These are phyloP conservation scores for Mucor lusitanicus DNA, from an alignment of 371 early-diverging fungal genomes.

Conservation along the genomic window DNA sequence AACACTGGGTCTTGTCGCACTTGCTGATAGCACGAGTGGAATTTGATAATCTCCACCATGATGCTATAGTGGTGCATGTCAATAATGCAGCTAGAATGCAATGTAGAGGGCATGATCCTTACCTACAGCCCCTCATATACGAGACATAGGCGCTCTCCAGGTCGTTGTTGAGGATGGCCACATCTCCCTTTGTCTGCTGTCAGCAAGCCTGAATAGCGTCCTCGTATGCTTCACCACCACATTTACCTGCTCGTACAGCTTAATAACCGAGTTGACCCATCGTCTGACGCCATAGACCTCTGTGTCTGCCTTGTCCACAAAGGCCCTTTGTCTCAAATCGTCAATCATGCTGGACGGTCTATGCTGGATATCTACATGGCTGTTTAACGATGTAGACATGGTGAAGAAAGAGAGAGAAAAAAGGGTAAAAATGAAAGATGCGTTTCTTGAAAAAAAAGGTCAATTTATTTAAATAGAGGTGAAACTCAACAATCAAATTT, in stretches of 20 bases:
- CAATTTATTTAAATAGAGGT: not conserved
- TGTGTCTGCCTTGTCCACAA: slow-evolving; percentile 15
- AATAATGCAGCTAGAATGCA: no score
- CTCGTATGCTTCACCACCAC: not conserved
- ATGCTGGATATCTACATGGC: not conserved
- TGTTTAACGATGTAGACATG: not conserved
- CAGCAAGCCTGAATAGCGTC: not conserved
- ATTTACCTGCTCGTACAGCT: slow-evolving; percentile 24
- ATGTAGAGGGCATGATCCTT: no score
- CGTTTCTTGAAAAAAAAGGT: not conserved
- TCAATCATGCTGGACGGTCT: not conserved
- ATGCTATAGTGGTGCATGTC: slow-evolving; percentile 17
- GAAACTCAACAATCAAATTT: not conserved
- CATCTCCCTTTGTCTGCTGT: slow-evolving; percentile 21
- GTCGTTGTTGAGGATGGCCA: slow-evolving; percentile 15
- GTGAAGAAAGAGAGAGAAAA: not conserved
- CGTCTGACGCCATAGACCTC: slow-evolving; percentile 16
- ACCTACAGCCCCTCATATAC: slow-evolving; percentile 38
- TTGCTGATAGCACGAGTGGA: slow-evolving; percentile 22
- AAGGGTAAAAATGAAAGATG: not conserved
- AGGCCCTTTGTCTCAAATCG: slow-evolving; percentile 23
- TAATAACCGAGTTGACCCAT: slow-evolving; percentile 19
- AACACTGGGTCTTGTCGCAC: slow-evolving; percentile 16
- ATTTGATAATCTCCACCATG: slow-evolving; percentile 25
- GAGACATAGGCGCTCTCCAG: slow-evolving; percentile 31